Conservation (phyloP, 257 asterid species). For the Solanum sparsipilum region DNA sequence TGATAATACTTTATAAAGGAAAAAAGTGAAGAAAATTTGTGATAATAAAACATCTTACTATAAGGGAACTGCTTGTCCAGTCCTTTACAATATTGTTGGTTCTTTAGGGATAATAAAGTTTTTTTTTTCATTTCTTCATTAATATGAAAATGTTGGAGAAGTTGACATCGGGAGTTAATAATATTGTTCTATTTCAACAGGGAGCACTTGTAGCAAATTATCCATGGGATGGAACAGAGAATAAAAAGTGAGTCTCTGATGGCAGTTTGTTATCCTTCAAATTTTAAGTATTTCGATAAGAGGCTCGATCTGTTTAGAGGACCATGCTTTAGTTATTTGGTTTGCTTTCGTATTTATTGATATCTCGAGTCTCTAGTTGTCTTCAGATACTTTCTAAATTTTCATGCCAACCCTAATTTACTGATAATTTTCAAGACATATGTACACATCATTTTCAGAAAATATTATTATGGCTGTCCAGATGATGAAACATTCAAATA, state of each 20-base stretch:
- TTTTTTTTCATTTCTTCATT: neutral
- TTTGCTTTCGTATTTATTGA: neutral
- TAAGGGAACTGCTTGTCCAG: neutral
- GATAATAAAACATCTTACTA: neutral
- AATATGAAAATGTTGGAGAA: neutral
- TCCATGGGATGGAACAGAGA: slow-evolving; percentile 96
- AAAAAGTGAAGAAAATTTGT: neutral
- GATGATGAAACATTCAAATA: slow-evolving; percentile 74
- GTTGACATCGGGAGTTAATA: neutral
- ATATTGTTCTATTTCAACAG: slow-evolving; percentile 18
- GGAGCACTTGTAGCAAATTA: slow-evolving; percentile 97
- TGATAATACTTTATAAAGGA: neutral
- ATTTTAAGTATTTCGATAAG: neutral
- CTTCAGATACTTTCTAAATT: neutral
- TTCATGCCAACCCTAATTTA: neutral
- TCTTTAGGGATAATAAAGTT: neutral
- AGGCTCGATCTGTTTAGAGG: neutral
- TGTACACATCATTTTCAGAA: slow-evolving; percentile 31
- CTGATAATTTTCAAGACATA: neutral
- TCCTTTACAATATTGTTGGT: neutral
- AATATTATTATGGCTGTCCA: slow-evolving; percentile 67
- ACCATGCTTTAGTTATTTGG: neutral
- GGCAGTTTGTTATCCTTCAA: neutral
- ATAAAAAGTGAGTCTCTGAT: slow-evolving; percentile 45
- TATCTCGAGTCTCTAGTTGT: neutral